Conservation (phyloP, 495 filamentous ascomycete genomes). For the Venustampulla echinocandica region DNA sequence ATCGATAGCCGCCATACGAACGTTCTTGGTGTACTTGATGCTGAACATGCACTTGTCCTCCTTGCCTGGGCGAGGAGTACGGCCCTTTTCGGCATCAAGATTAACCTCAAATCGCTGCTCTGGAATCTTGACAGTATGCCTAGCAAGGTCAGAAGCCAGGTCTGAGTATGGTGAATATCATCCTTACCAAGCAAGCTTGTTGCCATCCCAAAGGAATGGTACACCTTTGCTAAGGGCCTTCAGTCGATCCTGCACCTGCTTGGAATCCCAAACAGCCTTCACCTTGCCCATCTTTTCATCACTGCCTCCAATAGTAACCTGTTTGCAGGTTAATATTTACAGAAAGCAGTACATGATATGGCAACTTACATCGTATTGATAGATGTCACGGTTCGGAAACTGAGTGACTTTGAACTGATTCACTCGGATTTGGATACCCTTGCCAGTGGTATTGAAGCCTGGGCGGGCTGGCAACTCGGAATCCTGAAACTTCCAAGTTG, state of each 20-base stretch:
- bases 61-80: constrained; percentile 15
- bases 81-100: constrained; percentile 52
- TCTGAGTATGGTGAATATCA: neutral
- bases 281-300: constrained; percentile 43
- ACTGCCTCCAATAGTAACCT: constrained; percentile 57
- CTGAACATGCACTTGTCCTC: constrained; percentile 47
- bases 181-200: constrained; percentile 67
- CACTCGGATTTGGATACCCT: constrained; percentile 46
- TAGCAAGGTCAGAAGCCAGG: constrained; percentile 22
- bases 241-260: constrained; percentile 44
- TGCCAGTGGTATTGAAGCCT: constrained; percentile 50
- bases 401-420: constrained; percentile 66
- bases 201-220: constrained; percentile 68
- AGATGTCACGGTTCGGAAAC: constrained; percentile 46
- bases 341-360: neutral
- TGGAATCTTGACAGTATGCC: constrained; percentile 32
- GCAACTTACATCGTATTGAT: constrained; percentile 81
- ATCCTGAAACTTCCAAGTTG: constrained; percentile 9
- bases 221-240: constrained; percentile 21
- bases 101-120: constrained; percentile 44
- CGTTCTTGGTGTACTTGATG: constrained; percentile 46
- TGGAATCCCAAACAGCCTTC: constrained; percentile 64
- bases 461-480: constrained; percentile 27
- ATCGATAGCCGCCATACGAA: constrained; percentile 56
- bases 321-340: constrained; percentile 4